phyloP scores from a whole-genome alignment of 192 early-diverging fungal species.

The Lobosporangium transversale region DNA sequence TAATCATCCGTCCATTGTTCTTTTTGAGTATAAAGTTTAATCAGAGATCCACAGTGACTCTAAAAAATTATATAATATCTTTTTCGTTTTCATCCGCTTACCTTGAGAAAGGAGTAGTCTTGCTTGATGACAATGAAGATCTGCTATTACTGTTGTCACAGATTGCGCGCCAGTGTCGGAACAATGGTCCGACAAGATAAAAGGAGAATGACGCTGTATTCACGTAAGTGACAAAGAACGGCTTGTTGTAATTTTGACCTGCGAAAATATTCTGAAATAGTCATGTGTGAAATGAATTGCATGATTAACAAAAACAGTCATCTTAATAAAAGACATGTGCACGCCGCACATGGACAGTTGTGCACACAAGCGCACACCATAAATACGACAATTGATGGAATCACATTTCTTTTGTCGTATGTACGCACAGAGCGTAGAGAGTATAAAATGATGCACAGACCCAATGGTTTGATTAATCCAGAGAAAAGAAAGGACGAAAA shows the following conservation, averaged over 20 bases:
- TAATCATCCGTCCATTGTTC: too few species aligned
- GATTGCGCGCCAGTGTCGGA: constrained; percentile 12
- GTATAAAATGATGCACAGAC: too few species aligned
- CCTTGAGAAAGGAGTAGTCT: neutral
- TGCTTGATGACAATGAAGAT: neutral
- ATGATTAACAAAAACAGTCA: neutral
- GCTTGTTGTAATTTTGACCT: constrained; percentile 74
- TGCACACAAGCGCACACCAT: neutral
- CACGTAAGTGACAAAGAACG: constrained; percentile 81
- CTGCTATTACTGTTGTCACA: neutral
- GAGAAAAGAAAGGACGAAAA: too few species aligned
- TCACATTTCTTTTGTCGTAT: too few species aligned
- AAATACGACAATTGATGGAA: neutral
- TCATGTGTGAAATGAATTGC: neutral
- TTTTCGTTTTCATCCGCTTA: too few species aligned
- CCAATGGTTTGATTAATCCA: too few species aligned
- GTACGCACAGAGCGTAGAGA: too few species aligned
- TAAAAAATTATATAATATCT: too few species aligned
- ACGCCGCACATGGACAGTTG: neutral
- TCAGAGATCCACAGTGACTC: too few species aligned
- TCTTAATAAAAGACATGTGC: neutral
- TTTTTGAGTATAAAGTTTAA: too few species aligned
- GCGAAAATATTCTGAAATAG: constrained; percentile 69
- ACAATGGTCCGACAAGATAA: constrained; percentile 65
- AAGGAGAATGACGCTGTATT: constrained; percentile 81